A percentile compares a stretch with the other conserved stretches of the same genome.
phyloP scores from a whole-genome alignment of 768 basidiomycete genomes.

The Suillus discolor region DNA sequence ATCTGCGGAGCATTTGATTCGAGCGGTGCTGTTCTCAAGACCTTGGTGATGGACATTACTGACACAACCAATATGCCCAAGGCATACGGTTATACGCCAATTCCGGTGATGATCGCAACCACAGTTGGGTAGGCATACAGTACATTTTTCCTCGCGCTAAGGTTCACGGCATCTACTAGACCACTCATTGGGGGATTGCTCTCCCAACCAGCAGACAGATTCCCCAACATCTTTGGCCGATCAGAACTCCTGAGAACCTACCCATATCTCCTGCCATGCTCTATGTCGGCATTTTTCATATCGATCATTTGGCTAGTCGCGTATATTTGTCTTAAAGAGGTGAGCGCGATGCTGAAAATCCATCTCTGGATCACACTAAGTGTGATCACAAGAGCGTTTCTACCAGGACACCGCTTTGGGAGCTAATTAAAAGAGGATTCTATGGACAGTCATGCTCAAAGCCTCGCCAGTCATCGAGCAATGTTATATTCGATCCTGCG shows the following conservation, averaged over 20 bases:
- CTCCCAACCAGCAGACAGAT: slow-evolving; percentile 65
- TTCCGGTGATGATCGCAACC: slow-evolving; percentile 43
- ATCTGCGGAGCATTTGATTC: slow-evolving; percentile 54
- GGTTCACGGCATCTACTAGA: slow-evolving; percentile 32
- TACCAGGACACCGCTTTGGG: neutral
- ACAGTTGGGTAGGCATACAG: slow-evolving; percentile 41
- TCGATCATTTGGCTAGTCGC: neutral
- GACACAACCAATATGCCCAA: slow-evolving; percentile 31
- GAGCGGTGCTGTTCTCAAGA: slow-evolving; percentile 52
- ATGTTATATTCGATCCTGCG: too few species aligned
- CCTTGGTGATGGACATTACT: slow-evolving; percentile 46
- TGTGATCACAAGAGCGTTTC: neutral
- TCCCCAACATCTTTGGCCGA: slow-evolving; percentile 59
- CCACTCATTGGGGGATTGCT: slow-evolving; percentile 70
- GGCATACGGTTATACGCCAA: slow-evolving; percentile 63
- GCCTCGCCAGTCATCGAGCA: neutral
- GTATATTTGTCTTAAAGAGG: neutral
- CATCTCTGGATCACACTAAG: neutral
- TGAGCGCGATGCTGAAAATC: neutral
- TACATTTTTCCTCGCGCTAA: slow-evolving; percentile 13
- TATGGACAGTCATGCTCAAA: neutral
- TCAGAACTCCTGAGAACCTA: slow-evolving; percentile 59
- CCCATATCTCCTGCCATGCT: slow-evolving; percentile 76
- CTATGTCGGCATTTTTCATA: slow-evolving; percentile 43
- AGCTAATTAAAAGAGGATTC: neutral